Conservation (phyloP, 164 flowering plant genomes). For the Amborella trichopoda region DNA sequence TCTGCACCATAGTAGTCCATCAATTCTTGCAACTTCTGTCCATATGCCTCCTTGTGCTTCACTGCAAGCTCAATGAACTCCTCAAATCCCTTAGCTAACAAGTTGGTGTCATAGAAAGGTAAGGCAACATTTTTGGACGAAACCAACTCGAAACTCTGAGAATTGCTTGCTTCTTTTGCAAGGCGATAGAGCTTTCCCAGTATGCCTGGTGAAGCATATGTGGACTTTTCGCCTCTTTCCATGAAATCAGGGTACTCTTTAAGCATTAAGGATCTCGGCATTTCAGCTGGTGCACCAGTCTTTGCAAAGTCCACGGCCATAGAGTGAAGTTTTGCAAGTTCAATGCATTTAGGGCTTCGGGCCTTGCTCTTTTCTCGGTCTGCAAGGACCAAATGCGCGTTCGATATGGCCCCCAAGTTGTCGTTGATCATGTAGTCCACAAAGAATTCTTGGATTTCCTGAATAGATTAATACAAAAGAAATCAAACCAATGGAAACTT, state of each 20-base stretch:
- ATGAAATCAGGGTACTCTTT: constrained; percentile 82
- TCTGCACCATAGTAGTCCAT: constrained; percentile 59
- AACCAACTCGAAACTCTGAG: constrained; percentile 7
- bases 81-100: constrained; percentile 58
- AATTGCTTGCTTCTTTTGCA: constrained; percentile 12
- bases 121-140: constrained; percentile 21
- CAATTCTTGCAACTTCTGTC: constrained; percentile 35
- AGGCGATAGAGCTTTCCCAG: constrained; percentile 85
- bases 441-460: constrained; percentile 86
- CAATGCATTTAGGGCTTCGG: constrained; percentile 57
- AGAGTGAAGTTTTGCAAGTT: constrained; percentile 76
- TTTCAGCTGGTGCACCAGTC: constrained; percentile 91
- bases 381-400: constrained; percentile 72
- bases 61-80: constrained; percentile 42
- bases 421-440: constrained; percentile 90
- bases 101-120: constrained; percentile 50
- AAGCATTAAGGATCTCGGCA: constrained; percentile 64
- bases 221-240: constrained; percentile 60
- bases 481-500: background rate
- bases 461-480: constrained; percentile 13
- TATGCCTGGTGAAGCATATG: constrained; percentile 44
- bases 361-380: constrained; percentile 77
- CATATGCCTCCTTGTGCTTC: constrained; percentile 39
- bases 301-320: constrained; percentile 99
- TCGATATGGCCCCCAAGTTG: constrained; percentile 65